Base-by-base conservation (phyloP, 2,329 filamentous ascomycete species). In the Hansfordia pulvinata region DNA sequence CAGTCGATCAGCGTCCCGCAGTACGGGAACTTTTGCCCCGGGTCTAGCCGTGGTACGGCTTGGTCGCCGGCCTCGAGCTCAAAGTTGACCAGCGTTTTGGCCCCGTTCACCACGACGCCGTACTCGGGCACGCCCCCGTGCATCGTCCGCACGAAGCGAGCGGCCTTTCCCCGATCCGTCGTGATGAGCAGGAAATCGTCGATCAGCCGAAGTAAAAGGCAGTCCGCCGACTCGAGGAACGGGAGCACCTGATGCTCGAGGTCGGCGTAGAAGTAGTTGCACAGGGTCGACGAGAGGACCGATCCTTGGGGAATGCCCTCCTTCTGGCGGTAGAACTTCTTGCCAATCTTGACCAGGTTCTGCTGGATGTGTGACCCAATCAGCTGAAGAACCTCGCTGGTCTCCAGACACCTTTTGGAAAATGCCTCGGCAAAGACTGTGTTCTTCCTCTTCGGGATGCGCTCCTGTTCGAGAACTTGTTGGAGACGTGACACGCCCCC, bases 121-220 rank as follows among this genome's bases (percentile, higher is more conserved):
- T 92, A 96, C 18, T 75, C 67, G 0, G 77, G 69, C 19, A 90
- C 51, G 2, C 86, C 88, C 1, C 54, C 50, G 40, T 93, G 77
- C 86, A 98, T 93, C 10, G 69, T 63, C 31, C 74, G 57, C 12
- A 93, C 61, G 44, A 98, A 96, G 2, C 54, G 58, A 31, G 61
- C 60, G 0, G 84, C 88, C 40, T 86, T 72, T 6, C 49, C 37
- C 28, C 54, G 58, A 25, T 82, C 64, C 0, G 75, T 73, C 0
- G 81, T 93, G 41, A 98, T 76, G 23, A 98, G 69, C 4, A 96
- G 60, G 40, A 96, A 98, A 43, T 98, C 90, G 40, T 98, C 90
- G 21, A 93, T 82, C 8, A 94, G 64, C 10, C 90, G 69, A 27
- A 96, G 52, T 6, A 98, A 59, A 3, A 94, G 52, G 25, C 69